These are phyloP conservation scores for Stellera chamaejasme DNA, from an alignment of 345 rosid genomes.

Conservation along the genomic window DNA sequence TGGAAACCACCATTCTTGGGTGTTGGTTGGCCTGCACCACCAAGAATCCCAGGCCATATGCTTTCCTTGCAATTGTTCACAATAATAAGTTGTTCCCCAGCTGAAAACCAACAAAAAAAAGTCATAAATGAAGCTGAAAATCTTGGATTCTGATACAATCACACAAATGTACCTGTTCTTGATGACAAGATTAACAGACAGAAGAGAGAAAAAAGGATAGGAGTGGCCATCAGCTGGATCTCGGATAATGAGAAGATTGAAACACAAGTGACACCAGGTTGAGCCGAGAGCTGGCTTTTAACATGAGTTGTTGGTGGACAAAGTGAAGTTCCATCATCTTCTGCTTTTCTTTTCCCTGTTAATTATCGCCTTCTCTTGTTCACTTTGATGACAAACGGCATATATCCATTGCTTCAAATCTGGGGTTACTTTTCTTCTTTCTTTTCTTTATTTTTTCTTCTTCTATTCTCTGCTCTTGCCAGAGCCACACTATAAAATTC, in stretches of 20 bases:
- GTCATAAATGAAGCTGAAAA: background rate
- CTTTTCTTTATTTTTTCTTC: no score
- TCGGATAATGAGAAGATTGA: background rate
- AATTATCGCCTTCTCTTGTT: constrained; percentile 12
- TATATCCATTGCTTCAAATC: constrained; percentile 51
- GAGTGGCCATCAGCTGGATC: constrained; percentile 23
- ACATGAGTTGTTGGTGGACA: background rate
- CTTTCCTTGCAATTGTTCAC: constrained; percentile 78
- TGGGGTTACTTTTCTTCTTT: constrained; percentile 29
- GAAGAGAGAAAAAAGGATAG: constrained; percentile 19
- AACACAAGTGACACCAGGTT: constrained; percentile 3
- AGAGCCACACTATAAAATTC: no score
- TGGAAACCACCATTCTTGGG: constrained; percentile 60
- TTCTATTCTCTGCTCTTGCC: no score
- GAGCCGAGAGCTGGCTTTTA: constrained; percentile 12
- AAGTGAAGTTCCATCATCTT: constrained; percentile 8
- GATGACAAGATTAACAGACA: constrained; percentile 18
- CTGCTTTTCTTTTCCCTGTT: constrained; percentile 6
- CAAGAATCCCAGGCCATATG: constrained; percentile 85
- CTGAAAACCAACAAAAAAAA: constrained; percentile 19
- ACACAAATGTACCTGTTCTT: constrained; percentile 9
- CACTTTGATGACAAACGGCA: constrained; percentile 25
- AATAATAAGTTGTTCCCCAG: constrained; percentile 60
- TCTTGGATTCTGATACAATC: background rate
- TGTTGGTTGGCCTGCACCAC: constrained; percentile 50